These are phyloP conservation scores for Zygotorulaspora sp. DNA, from an alignment of 805 yeast species.

Conservation along the genomic window DNA sequence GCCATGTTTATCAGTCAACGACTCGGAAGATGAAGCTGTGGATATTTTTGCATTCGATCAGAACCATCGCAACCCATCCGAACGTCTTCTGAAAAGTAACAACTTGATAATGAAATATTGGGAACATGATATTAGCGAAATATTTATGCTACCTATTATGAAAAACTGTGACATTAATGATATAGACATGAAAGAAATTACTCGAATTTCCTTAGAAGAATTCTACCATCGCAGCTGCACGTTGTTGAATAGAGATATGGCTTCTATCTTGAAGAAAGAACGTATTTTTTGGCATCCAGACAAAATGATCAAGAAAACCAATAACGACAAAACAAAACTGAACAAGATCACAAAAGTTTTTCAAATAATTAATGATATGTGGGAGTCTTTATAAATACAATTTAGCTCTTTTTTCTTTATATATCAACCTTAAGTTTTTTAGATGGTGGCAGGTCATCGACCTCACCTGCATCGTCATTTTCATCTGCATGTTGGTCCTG, in stretches of 20 bases:
- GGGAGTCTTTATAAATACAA: constrained; percentile 27
- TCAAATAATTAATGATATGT: constrained; percentile 41
- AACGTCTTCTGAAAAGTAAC: not conserved
- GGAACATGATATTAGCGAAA: not conserved
- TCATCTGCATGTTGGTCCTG: constrained; percentile 41
- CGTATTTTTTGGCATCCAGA: constrained; percentile 72
- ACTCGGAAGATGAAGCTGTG: not conserved
- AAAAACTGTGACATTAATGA: not conserved
- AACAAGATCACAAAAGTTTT: constrained; percentile 39
- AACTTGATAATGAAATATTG: constrained; percentile 2
- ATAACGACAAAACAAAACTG: constrained; percentile 12
- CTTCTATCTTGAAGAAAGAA: constrained; percentile 40
- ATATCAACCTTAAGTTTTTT: constrained; percentile 21
- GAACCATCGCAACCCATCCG: not conserved
- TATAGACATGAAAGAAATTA: constrained; percentile 8
- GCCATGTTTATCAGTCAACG: not conserved
- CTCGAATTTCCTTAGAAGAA: constrained; percentile 2
- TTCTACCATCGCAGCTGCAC: constrained; percentile 16
- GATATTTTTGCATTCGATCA: constrained; percentile 4
- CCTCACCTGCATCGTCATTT: constrained; percentile 37
- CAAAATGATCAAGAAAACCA: constrained; percentile 24
- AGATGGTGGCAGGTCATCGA: constrained; percentile 23
- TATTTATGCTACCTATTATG: not conserved
- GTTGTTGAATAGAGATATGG: constrained; percentile 2
- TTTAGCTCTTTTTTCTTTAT: constrained; percentile 1